phyloP scores from a whole-genome alignment of 768 basidiomycete species.

The Favolaschia claudopus region DNA sequence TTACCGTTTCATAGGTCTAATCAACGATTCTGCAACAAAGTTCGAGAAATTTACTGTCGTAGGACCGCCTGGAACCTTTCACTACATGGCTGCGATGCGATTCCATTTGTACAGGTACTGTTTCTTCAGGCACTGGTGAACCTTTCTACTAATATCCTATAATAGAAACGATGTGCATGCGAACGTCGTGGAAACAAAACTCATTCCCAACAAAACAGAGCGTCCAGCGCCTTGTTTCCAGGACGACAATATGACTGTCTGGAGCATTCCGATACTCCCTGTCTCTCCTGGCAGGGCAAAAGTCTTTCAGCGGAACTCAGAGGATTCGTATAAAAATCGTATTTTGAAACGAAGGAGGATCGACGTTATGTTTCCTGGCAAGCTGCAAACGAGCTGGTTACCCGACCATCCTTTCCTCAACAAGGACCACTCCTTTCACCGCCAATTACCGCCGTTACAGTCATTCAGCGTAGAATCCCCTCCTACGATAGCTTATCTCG shows the following conservation, averaged over 20 bases:
- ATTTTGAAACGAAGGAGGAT: too few relatives aligned
- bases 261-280: conserved; percentile 58
- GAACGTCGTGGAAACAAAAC: conserved; percentile 51
- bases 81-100: conserved; percentile 76
- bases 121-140: background rate
- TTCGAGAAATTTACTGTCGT: conserved; percentile 57
- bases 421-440: too few relatives aligned
- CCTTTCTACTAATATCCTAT: conserved; percentile 3
- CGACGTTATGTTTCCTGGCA: conserved; percentile 1
- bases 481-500: conserved; percentile 57
- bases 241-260: conserved; percentile 72
- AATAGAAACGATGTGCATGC: conserved; percentile 61
- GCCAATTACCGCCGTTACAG: conserved; percentile 46
- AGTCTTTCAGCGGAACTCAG: background rate
- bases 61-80: conserved; percentile 78
- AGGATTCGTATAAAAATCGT: background rate
- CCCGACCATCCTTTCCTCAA: conserved; percentile 46
- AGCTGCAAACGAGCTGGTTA: conserved; percentile 44
- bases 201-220: conserved; percentile 27
- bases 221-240: conserved; percentile 56
- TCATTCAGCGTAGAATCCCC: conserved; percentile 27
- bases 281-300: background rate
- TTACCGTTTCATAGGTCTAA: background rate
- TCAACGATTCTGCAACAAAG: background rate
- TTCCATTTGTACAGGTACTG: conserved; percentile 71